These are phyloP conservation scores for Microbotryomycetes sp. DNA, from an alignment of 1,284 basidiomycete species.

Conservation along the genomic window DNA sequence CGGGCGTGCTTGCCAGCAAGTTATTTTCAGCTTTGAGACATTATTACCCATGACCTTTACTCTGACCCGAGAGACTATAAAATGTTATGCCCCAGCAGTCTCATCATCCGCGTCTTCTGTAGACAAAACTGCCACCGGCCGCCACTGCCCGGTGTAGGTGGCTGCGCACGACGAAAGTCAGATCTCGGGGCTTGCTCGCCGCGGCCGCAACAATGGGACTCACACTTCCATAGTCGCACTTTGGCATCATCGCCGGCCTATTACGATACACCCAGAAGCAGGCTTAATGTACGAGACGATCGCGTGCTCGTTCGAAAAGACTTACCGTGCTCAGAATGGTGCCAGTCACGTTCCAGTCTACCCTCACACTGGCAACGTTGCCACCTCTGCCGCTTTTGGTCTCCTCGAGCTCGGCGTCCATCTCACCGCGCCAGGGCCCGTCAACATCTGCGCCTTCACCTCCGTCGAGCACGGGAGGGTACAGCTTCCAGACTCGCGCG, in stretches of 20 bases:
- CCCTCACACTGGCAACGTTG: conserved; percentile 58
- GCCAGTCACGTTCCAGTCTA: conserved; percentile 83
- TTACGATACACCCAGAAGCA: conserved; percentile 42
- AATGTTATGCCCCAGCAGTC: not conserved
- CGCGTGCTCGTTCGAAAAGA: conserved; percentile 57
- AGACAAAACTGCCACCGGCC: conserved; percentile 24
- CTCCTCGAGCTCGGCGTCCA: conserved; percentile 78
- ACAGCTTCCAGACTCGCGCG: conserved; percentile 74
- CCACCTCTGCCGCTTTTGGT: conserved; percentile 45
- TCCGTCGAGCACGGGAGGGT: conserved; percentile 45
- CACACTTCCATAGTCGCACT: conserved; percentile 7
- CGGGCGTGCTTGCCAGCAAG: too few relatives aligned
- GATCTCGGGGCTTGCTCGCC: too few relatives aligned
- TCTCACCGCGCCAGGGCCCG: conserved; percentile 58
- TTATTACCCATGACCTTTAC: too few relatives aligned
- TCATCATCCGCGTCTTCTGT: conserved; percentile 21
- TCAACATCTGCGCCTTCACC: conserved; percentile 46
- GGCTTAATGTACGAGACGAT: conserved; percentile 82
- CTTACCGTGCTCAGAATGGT: conserved; percentile 81
- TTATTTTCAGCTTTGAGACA: too few relatives aligned
- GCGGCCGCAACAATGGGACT: too few relatives aligned
- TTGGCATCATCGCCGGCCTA: conserved; percentile 5
- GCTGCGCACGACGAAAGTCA: conserved; percentile 10
- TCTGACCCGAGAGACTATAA: too few relatives aligned
- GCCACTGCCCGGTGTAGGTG: conserved; percentile 32